Evolutionary conservation across 208 protist species (phyloP), one percentile per base, ranked within the genome.

Genomic region (Leishmania mexicana): DNA sequence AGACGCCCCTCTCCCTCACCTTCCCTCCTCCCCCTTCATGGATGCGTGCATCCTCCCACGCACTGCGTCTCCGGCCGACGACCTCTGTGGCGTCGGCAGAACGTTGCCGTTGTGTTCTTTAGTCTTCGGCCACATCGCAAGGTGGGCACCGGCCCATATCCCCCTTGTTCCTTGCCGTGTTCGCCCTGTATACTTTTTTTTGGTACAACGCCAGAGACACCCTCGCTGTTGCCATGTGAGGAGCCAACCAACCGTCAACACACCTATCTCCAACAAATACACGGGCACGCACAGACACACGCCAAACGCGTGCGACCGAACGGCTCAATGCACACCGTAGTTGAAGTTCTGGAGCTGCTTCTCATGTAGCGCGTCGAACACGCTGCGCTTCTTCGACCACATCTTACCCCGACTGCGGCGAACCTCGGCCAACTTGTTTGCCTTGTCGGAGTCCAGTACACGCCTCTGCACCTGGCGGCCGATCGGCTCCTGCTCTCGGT

Each of bases 401-500:
- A 97, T 90, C 83, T 92, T 92, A 51, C 95, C 95, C 5, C 88
- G 80, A 77, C 89, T 93, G 62, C 91, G 87, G 2, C 95, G 92
- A 68, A 94, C 80, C 83, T 95, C 89, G 6, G 95, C 92, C 24
- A 96, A 77, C 65, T 92, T 94, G 75, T 94, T 90, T 8, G 92
- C 86, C 87, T 96, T 96, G 81, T 98, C 95, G 8, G 90, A 64
- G 81, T 97, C 93, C 28, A 98, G 80, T 67, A 96, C 88, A 79
- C 95, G 93, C 13, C 95, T 91, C 87, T 98, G 95, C 87, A 97
- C 93, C 71, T 97, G 89, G 28, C 95, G 89, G 40, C 94, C 94
- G 84, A 98, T 97, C 28, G 95, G 95, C 84, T 98, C 95, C 86
- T 97, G 91, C 89, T 98, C 95, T 1, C 95, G 88, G 78, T 98